These are phyloP conservation scores for Arthroderma sp. DNA, from an alignment of 2,329 filamentous ascomycete species.

Conservation along the genomic window DNA sequence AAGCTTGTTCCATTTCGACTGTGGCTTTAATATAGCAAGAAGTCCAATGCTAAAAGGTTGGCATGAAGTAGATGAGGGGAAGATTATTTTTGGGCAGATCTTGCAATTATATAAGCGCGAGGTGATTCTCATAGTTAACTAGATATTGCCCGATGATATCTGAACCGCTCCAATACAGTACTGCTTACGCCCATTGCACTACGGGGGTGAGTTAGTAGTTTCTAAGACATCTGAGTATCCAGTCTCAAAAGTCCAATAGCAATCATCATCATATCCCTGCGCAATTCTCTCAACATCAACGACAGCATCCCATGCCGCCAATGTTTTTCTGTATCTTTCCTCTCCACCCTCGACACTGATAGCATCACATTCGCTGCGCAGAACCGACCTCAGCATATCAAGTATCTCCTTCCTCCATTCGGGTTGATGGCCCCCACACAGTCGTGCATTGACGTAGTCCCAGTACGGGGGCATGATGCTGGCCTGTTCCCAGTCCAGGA, in stretches of 20 bases:
- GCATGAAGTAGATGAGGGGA: background rate
- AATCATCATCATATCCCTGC: conserved; percentile 9
- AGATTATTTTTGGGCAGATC: background rate
- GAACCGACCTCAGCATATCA: conserved; percentile 11
- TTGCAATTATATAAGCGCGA: background rate
- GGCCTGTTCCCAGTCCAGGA: conserved; percentile 11
- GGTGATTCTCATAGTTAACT: too few relatives aligned
- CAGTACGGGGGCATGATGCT: conserved; percentile 10
- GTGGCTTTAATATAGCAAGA: too few relatives aligned
- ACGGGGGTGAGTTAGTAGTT: background rate
- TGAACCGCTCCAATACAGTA: too few relatives aligned
- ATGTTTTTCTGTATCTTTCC: conserved; percentile 7
- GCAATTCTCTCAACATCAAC: conserved; percentile 9
- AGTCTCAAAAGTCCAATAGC: conserved; percentile 10
- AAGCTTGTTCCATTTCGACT: conserved; percentile 33
- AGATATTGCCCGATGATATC: too few relatives aligned
- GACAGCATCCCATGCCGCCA: conserved; percentile 8
- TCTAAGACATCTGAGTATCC: conserved; percentile 4
- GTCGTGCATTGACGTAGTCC: conserved; percentile 10
- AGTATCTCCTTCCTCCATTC: conserved; percentile 10
- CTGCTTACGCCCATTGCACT: background rate
- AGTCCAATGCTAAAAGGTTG: too few relatives aligned
- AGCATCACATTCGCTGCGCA: conserved; percentile 8
- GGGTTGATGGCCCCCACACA: conserved; percentile 9
- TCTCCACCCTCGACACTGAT: conserved; percentile 3